Evolutionary conservation across 2,329 filamentous ascomycete genomes (phyloP).

Genomic region (Cladosporium sp.): DNA sequence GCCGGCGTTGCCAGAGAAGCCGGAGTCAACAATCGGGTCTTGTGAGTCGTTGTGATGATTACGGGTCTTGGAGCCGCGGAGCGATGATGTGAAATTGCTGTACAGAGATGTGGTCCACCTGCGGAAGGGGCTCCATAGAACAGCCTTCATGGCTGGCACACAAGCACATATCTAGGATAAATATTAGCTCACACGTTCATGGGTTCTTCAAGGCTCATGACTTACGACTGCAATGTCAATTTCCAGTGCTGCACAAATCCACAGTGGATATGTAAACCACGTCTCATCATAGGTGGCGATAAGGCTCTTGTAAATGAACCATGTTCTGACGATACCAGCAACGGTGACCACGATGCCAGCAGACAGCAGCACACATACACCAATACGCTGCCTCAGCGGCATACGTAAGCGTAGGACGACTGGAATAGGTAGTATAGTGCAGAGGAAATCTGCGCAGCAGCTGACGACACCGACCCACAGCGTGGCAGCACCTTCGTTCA

Average conservation of each 20-base stretch:
- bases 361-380: conserved; percentile 42
- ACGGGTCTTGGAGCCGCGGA: neutral
- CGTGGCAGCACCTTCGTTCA: conserved; percentile 44
- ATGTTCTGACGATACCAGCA: conserved; percentile 46
- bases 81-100: neutral
- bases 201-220: conserved; percentile 8
- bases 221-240: conserved; percentile 49
- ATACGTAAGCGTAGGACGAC: conserved; percentile 45
- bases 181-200: neutral
- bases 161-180: conserved; percentile 40
- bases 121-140: conserved; percentile 25
- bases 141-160: conserved; percentile 38
- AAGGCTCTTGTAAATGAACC: conserved; percentile 46
- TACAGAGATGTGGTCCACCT: neutral
- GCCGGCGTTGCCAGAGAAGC: neutral
- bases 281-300: conserved; percentile 46
- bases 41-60: neutral
- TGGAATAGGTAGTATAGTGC: conserved; percentile 47
- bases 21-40: conserved; percentile 3
- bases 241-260: conserved; percentile 49
- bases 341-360: conserved; percentile 46
- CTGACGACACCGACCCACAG: conserved; percentile 45
- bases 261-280: conserved; percentile 48
- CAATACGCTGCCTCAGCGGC: conserved; percentile 43
- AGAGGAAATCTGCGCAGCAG: conserved; percentile 44